Conservation (phyloP, 306 rosid species). For the Pyrus betulifolia region DNA sequence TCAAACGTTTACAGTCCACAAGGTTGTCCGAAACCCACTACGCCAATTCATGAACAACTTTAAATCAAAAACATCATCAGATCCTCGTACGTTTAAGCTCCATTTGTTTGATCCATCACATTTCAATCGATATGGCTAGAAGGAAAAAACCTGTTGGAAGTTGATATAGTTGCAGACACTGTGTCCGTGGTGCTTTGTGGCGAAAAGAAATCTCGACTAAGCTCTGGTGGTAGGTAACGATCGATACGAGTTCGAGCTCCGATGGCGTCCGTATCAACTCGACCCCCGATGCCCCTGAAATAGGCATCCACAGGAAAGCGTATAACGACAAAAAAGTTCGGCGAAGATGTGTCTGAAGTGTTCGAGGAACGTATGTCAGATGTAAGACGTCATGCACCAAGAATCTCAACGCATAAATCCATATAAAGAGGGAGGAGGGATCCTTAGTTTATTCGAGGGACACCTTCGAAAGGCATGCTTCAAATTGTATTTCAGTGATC, state of each 20-base stretch:
- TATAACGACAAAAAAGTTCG: slow-evolving; percentile 39
- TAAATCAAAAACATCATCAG: not conserved
- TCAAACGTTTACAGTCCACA: not conserved
- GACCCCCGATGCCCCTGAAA: slow-evolving; percentile 65
- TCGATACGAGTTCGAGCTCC: slow-evolving; percentile 61
- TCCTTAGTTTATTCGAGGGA: not conserved
- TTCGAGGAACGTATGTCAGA: slow-evolving; percentile 57
- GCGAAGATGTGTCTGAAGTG: slow-evolving; percentile 31
- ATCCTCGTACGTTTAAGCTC: not conserved
- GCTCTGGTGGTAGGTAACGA: slow-evolving; percentile 58
- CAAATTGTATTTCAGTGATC: too few relatives aligned
- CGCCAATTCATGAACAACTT: not conserved
- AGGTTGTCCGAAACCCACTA: not conserved
- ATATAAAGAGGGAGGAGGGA: too few relatives aligned
- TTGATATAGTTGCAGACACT: slow-evolving; percentile 65
- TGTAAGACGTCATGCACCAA: slow-evolving; percentile 22
- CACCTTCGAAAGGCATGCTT: not conserved
- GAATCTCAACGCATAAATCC: not conserved
- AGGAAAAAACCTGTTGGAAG: slow-evolving; percentile 44
- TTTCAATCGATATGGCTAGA: slow-evolving; percentile 28
- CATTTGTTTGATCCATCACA: not conserved
- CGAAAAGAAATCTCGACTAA: slow-evolving; percentile 65
- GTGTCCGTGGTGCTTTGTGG: slow-evolving; percentile 87
- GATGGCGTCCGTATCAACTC: slow-evolving; percentile 77
- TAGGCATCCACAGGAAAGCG: slow-evolving; percentile 58